Evolutionary conservation across 441 rosid species (phyloP).

Genomic region (Mallotus repandus): DNA sequence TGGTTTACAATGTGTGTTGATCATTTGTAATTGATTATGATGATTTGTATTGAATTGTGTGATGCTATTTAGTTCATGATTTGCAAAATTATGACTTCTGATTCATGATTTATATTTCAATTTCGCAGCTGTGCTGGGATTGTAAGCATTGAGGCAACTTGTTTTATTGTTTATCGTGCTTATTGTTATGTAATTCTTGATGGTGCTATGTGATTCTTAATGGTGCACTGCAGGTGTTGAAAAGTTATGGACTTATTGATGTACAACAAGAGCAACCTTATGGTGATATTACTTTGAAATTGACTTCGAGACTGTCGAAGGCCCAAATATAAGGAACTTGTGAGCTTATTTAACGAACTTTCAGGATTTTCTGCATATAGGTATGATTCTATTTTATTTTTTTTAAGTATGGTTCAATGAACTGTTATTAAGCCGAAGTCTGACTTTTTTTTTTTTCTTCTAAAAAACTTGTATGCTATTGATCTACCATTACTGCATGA

Average conservation of each 20-base stretch:
- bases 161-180: not conserved
- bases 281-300: slow-evolving; percentile 55
- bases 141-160: not conserved
- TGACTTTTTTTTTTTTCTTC: too few relatives aligned
- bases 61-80: not conserved
- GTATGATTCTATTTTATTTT: slow-evolving; percentile 7
- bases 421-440: not conserved
- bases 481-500: too few relatives aligned
- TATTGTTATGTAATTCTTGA: not conserved
- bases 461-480: too few relatives aligned
- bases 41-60: not conserved
- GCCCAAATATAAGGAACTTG: slow-evolving; percentile 25
- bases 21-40: not conserved
- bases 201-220: not conserved
- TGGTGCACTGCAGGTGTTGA: slow-evolving; percentile 59
- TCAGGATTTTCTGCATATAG: slow-evolving; percentile 4
- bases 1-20: not conserved
- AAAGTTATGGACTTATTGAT: slow-evolving; percentile 64
- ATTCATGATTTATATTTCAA: not conserved
- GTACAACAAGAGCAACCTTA: slow-evolving; percentile 63
- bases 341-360: too few relatives aligned
- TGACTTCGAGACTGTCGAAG: slow-evolving; percentile 46
- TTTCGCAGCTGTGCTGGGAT: not conserved
- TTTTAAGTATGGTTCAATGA: too few relatives aligned
- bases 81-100: not conserved